Base-by-base conservation (phyloP, 305 asterid genomes). In the Caryopteris hybrid region DNA sequence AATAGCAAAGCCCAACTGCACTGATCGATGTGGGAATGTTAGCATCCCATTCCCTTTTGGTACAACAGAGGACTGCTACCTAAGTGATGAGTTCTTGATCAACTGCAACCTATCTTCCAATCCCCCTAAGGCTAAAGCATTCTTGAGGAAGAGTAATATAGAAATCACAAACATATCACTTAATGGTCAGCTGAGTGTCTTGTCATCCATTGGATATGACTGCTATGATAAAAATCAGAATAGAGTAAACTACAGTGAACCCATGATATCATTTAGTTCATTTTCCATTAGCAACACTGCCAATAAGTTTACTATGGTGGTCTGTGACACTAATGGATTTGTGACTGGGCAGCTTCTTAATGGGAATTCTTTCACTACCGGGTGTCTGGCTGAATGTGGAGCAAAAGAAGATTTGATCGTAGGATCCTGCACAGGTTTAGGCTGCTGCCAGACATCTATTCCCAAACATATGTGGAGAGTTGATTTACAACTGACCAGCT, bases 31-130 rank as follows among this genome's bases (percentile, higher is more conserved):
- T 53, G 86, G 83, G 12, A 20, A 70, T 31, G 7, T 74, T 3
- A 47, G 36, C 52, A 77, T 84, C 69, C 86, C 81, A 12, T 84
- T 39, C 51, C 85, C 89, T 6, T 84, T 84, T 25, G 84, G 88
- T 14, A 61, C 78, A 3, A 74, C 74, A 2, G 7, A 42, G 39
- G 70, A 57, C 0, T 84, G 90, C 46, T 61, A 34, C 59, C 36
- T 38, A 4, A 3, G 11, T 62, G 0, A 5, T 0, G 20, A n/a
- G 2, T 80, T 78, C 51, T 55, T 22, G 4, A 50, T 82, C 33
- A 78, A 70, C 25, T 84, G 87, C 50, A 10, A 78, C 60, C 1
- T 33, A 11, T 48, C 77, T 1, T 68, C 38, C 63, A 0, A 29
- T 17, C 81, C 84, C 31, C 81, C n/a, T n/a, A n/a, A n/a, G n/a